Percentiles rank a stretch among this genome's conserved stretches.
Evolutionary conservation across 2,329 filamentous ascomycete species (phyloP).

Genomic region (Pyricularia pennisetigena): DNA sequence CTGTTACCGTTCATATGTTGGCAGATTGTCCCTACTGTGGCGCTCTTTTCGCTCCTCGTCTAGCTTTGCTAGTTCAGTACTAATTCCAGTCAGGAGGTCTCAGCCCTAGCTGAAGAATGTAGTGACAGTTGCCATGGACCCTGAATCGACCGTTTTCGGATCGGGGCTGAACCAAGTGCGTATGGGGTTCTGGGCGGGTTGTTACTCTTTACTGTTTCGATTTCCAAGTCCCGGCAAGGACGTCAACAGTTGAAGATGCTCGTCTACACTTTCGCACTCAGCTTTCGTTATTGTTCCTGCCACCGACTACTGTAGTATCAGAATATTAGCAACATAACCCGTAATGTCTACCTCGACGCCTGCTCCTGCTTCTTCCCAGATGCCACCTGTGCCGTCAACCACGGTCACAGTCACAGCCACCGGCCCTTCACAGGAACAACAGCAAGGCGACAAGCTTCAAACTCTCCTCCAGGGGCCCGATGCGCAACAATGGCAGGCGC

Average conservation of each 20-base stretch:
- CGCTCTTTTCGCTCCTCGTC: background rate
- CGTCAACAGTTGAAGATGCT: background rate
- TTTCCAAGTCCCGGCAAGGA: background rate
- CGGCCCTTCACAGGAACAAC: background rate
- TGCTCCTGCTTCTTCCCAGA: background rate
- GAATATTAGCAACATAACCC: no score
- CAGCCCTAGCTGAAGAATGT: background rate
- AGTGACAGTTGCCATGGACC: background rate
- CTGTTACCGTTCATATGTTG: no score
- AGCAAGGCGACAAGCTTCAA: background rate
- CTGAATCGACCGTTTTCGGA: background rate
- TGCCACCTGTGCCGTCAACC: background rate
- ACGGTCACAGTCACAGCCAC: background rate
- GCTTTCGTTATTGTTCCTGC: background rate
- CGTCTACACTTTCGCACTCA: background rate
- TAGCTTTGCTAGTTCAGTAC: background rate
- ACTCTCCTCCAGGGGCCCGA: conserved; percentile 31
- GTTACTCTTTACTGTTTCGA: background rate
- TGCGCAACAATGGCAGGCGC: conserved; percentile 31
- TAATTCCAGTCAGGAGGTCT: background rate
- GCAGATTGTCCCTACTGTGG: background rate
- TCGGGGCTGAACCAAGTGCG: no score
- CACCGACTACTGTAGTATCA: background rate
- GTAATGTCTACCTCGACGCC: background rate
- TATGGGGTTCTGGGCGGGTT: background rate